Evolutionary conservation across 106 monocot genomes (phyloP).

Genomic region (Hemerocallis citrina): DNA sequence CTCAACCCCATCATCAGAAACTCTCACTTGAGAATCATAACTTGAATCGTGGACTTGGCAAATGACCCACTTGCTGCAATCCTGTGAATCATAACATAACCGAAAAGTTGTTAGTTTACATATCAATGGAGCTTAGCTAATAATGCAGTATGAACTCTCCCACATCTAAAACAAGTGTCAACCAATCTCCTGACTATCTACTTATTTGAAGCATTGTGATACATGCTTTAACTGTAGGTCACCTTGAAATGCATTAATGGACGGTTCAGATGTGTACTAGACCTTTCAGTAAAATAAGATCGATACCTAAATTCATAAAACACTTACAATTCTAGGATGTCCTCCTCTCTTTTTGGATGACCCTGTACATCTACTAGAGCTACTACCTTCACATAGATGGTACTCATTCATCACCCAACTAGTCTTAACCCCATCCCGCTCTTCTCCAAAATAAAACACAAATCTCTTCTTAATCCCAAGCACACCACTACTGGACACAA

Average conservation of each 20-base stretch:
- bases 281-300: not conserved
- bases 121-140: too few species aligned
- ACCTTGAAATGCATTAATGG: too few species aligned
- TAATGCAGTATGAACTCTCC: too few species aligned
- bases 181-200: too few species aligned
- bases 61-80: conserved; percentile 17
- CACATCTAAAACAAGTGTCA: too few species aligned
- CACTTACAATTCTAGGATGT: not conserved
- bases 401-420: conserved; percentile 57
- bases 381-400: conserved; percentile 22
- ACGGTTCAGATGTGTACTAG: not conserved
- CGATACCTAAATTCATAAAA: not conserved
- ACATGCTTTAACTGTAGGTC: too few species aligned
- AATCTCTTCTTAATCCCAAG: conserved; percentile 38
- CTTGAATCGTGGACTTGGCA: conserved; percentile 32
- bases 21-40: conserved; percentile 8
- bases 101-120: not conserved
- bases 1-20: conserved; percentile 23
- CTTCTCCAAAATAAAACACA: conserved; percentile 20
- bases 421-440: conserved; percentile 27
- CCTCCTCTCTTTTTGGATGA: conserved; percentile 25
- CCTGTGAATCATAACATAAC: conserved; percentile 10
- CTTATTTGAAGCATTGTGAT: too few species aligned
- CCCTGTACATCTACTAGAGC: not conserved
- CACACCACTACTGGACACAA: conserved; percentile 7